A percentile compares a stretch with the other conserved stretches of the same genome.
phyloP scores from a whole-genome alignment of 129 eudicot genomes.

The Gnaphalium uliginosum region DNA sequence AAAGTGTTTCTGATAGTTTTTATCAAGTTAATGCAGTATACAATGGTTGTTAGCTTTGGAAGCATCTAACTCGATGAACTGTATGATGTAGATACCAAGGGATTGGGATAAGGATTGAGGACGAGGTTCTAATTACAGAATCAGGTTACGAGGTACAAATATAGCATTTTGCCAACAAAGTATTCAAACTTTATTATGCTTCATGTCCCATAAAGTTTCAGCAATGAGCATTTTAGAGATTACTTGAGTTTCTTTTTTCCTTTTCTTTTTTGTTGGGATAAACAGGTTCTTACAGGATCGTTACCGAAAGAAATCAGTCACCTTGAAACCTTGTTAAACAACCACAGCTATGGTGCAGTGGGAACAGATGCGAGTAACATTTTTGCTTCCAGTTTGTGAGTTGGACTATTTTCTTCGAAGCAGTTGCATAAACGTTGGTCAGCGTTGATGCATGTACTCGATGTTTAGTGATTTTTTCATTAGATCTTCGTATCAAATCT shows the following conservation, averaged over 20 bases:
- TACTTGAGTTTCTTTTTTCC: not conserved
- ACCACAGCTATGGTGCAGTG: conserved; percentile 41
- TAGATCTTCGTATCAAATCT: not conserved
- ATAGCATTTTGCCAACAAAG: not conserved
- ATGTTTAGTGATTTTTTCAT: not conserved
- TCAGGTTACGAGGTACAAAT: conserved; percentile 74
- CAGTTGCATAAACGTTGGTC: not conserved
- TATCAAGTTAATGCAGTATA: not conserved
- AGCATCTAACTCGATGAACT: not conserved
- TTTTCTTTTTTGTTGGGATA: not conserved
- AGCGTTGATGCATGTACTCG: not conserved
- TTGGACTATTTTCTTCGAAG: not conserved
- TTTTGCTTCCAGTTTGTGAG: conserved; percentile 41
- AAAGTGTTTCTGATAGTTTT: conserved; percentile 2
- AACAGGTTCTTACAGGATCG: conserved; percentile 90
- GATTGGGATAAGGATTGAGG: conserved; percentile 95
- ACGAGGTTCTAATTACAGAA: conserved; percentile 91
- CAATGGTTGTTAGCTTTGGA: not conserved
- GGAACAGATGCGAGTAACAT: conserved; percentile 23
- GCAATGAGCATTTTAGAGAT: not conserved
- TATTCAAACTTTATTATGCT: not conserved
- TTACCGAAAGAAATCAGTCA: conserved; percentile 82
- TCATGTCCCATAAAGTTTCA: not conserved
- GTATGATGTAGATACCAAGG: conserved; percentile 70
- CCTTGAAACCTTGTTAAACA: conserved; percentile 74